Conservation (phyloP, 768 basidiomycete species). For the Russula griseocarnosa region DNA sequence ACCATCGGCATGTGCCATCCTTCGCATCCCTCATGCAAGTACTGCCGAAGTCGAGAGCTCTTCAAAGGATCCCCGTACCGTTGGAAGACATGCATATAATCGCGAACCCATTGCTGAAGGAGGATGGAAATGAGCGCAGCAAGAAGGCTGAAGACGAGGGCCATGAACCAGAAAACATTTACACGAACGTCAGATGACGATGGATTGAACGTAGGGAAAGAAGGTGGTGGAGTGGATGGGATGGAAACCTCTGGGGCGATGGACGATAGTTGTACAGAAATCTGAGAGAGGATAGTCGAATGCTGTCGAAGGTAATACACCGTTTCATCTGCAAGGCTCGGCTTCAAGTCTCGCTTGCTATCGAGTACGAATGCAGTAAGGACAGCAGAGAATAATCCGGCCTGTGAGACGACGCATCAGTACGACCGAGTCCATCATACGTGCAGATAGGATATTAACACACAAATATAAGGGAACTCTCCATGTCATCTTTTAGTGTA, state of each 20-base stretch:
- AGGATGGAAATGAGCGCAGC: too few species aligned
- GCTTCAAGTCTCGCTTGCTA: neutral
- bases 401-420: too few species aligned
- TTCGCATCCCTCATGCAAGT: neutral
- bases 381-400: too few species aligned
- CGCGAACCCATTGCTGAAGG: too few species aligned
- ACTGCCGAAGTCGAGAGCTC: slow-evolving; percentile 6
- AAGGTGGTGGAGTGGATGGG: neutral
- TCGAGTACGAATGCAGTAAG: too few species aligned
- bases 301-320: too few species aligned
- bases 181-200: neutral
- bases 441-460: too few species aligned
- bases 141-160: neutral
- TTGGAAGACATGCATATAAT: slow-evolving; percentile 1
- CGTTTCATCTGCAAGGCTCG: too few species aligned
- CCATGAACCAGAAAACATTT: slow-evolving; percentile 1
- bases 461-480: too few species aligned
- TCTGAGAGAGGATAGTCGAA: neutral
- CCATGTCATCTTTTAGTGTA: too few species aligned
- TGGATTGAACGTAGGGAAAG: neutral
- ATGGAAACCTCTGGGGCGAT: neutral
- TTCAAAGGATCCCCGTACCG: slow-evolving; percentile 3
- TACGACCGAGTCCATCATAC: too few species aligned
- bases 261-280: neutral
- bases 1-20: slow-evolving; percentile 4